Conservation (phyloP, 495 filamentous ascomycete genomes). For the Tuber microsphaerosporum region DNA sequence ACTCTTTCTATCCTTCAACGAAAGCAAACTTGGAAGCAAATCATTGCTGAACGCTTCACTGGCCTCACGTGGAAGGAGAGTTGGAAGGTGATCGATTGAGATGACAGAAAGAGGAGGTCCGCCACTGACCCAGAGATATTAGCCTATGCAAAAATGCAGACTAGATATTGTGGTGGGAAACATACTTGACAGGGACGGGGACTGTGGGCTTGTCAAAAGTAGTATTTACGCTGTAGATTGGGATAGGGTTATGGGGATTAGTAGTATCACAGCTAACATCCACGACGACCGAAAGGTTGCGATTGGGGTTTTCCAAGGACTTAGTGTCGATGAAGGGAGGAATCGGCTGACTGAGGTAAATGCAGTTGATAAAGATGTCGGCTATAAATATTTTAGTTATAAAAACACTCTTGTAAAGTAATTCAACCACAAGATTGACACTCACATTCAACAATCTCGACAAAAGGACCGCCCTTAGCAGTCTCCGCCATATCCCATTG, state of each 20-base stretch:
- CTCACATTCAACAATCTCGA: conserved; percentile 65
- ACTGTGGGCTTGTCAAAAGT: conserved; percentile 81
- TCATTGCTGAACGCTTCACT: conserved; percentile 78
- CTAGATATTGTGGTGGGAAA: conserved; percentile 7
- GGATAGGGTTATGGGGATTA: conserved; percentile 70
- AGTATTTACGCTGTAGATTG: conserved; percentile 74
- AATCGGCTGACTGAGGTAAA: conserved; percentile 67
- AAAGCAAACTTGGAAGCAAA: conserved; percentile 68
- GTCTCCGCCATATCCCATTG: conserved; percentile 95
- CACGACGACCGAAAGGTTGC: conserved; percentile 76
- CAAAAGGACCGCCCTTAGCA: conserved; percentile 72
- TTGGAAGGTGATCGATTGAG: conserved; percentile 85
- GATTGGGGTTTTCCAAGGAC: conserved; percentile 58
- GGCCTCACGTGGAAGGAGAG: conserved; percentile 75
- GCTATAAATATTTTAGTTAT: conserved; percentile 16
- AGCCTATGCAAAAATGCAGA: not conserved
- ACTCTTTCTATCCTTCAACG: conserved; percentile 65
- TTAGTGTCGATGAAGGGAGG: conserved; percentile 67
- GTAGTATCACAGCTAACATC: conserved; percentile 76
- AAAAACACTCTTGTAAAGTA: conserved; percentile 30
- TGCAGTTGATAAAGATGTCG: conserved; percentile 86
- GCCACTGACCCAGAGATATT: conserved; percentile 42
- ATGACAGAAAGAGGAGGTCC: conserved; percentile 66
- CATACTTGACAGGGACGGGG: conserved; percentile 51
- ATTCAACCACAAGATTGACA: not conserved